Evolutionary conservation across 2,329 filamentous ascomycete genomes (phyloP).

Genomic region (Sclerotinia glacialis): DNA sequence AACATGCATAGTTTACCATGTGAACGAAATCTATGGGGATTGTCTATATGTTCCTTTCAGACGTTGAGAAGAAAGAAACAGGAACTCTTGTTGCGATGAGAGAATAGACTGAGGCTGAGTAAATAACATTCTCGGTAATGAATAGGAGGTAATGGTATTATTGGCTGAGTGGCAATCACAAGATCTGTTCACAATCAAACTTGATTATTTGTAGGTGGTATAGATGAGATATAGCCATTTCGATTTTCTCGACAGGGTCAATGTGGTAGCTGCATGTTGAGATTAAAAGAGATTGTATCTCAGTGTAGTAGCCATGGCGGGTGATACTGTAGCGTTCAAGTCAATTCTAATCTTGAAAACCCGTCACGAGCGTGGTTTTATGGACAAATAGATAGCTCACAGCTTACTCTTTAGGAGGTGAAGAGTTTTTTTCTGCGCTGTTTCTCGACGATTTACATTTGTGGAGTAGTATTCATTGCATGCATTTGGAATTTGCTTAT

Average conservation of each 20-base stretch:
- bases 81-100: background rate
- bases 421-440: accelerated
- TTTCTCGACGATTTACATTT: background rate
- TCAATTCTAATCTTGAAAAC: too few species aligned
- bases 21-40: too few species aligned
- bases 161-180: accelerated
- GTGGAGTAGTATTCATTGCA: background rate
- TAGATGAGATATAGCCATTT: background rate
- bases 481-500: background rate
- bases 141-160: background rate
- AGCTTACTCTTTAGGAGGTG: background rate
- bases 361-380: background rate
- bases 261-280: too few species aligned
- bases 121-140: background rate
- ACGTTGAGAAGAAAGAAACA: too few species aligned
- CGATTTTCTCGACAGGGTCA: too few species aligned
- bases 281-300: too few species aligned
- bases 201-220: background rate
- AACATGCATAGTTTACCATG: too few species aligned
- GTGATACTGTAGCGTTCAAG: too few species aligned
- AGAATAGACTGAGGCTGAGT: too few species aligned
- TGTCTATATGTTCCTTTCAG: too few species aligned
- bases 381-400: background rate
- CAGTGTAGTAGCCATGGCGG: too few species aligned
- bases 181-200: background rate